These are phyloP conservation scores for Wickerhamomyces pijperi DNA, from an alignment of 805 yeast species.

Conservation along the genomic window DNA sequence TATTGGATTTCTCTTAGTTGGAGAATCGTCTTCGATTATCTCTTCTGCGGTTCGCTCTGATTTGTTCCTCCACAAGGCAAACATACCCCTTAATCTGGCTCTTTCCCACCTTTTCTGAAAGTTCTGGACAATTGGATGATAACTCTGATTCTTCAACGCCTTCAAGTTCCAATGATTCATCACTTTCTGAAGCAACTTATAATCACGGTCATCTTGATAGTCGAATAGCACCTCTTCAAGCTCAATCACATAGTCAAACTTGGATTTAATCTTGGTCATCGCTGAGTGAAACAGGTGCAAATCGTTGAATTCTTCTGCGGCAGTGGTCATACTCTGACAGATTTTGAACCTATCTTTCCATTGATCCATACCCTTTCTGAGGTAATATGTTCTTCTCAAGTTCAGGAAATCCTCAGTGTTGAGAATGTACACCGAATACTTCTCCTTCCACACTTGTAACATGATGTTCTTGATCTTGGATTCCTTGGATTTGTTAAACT, in stretches of 20 bases:
- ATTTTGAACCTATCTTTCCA: conserved; percentile 10
- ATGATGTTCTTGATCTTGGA: neutral
- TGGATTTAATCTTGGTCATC: conserved; percentile 16
- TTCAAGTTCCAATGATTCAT: conserved; percentile 25
- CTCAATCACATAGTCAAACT: conserved; percentile 7
- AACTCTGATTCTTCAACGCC: conserved; percentile 22
- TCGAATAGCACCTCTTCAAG: conserved; percentile 11
- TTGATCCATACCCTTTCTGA: conserved; percentile 4
- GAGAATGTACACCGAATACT: neutral
- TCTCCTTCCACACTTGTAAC: conserved; percentile 7
- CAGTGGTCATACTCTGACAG: conserved; percentile 5
- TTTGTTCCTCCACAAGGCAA: conserved; percentile 24
- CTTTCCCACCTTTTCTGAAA: conserved; percentile 29
- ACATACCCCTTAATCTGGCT: conserved; percentile 25
- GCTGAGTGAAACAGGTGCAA: conserved; percentile 15
- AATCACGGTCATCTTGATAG: conserved; percentile 14
- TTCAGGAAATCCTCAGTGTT: conserved; percentile 5
- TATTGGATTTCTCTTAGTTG: conserved; percentile 8
- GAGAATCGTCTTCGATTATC: conserved; percentile 14
- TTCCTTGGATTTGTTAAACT: neutral
- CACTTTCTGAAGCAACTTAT: conserved; percentile 14
- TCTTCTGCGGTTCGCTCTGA: conserved; percentile 1
- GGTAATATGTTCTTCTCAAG: neutral
- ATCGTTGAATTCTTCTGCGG: conserved; percentile 16
- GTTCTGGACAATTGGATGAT: conserved; percentile 21